Base-by-base conservation (phyloP, 352 stramenopile genomes). In the Pythium rishiriense region DNA sequence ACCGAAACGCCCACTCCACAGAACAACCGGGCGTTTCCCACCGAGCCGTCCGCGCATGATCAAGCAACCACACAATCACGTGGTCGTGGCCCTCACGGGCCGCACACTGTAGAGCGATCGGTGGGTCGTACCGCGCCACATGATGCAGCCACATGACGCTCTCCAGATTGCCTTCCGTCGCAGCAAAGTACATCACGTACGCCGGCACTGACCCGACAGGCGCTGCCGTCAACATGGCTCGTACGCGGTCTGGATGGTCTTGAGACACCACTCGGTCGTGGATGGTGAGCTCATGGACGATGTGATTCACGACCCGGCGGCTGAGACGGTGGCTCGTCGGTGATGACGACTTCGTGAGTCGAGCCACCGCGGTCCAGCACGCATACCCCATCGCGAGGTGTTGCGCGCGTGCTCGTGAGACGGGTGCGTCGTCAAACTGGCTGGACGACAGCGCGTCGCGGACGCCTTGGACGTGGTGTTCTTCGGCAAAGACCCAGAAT, bases 181-280 rank as follows among this genome's bases (percentile, higher is more conserved):
- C 52, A 0, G 52, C 52, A 33, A 49, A 21, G 52, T 60, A 60
- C 52, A 60, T 49, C 4, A 60, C 52, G 24, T 35, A 52, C 11
- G 6, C 46, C 8, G 46, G 46, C 28, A 52, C 46, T 3, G 46
- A 35, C 0, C 46, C 14, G 8, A 31, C 2, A 9, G n/a, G 12
- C 4, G 24, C 11, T 9, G 46, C 4, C 4, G 14, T 49, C 19
- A 25, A 14, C 46, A 52, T 37, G 24, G 46, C 24, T 1, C 12
- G 17, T 37, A n/a, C 11, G 11, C 46, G 46, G 24, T 52, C 22
- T 37, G 46, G 24, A n/a, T 52, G 25, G 37, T 21, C 14, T 11
- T 5, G 31, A n/a, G 3, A 6, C 7, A 2, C n/a, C n/a, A n/a
- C 5, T 1, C 5, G 24, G 14, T 35, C 46, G 46, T n/a, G 2